Conservation (phyloP, 768 basidiomycete species). For the Gloeostereum incarnatum region DNA sequence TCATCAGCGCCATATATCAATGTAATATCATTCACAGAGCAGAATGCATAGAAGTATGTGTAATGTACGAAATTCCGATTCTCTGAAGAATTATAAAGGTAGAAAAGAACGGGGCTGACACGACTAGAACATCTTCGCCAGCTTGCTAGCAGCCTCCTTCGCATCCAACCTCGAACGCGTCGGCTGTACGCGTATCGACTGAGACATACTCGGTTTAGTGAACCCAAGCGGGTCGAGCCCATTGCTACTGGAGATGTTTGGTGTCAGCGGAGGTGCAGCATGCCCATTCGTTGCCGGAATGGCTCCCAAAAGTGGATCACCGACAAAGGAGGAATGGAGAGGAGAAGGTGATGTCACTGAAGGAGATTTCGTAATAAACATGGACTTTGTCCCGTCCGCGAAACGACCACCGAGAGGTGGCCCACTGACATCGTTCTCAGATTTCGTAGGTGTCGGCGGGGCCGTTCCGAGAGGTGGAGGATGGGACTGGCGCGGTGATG, state of each 20-base stretch:
- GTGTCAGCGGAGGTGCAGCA: conserved; percentile 9
- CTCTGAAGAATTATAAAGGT: too few species aligned
- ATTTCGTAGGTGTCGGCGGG: conserved; percentile 14
- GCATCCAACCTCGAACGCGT: conserved; percentile 73
- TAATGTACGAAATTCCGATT: too few species aligned
- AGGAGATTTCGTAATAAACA: conserved; percentile 52
- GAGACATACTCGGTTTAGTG: conserved; percentile 55
- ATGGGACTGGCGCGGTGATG: conserved; percentile 30
- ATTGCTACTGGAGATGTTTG: conserved; percentile 18
- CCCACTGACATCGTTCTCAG: conserved; percentile 19
- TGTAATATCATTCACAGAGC: too few species aligned
- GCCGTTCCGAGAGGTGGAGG: conserved; percentile 17
- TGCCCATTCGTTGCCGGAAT: background rate
- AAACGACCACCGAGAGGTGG: conserved; percentile 58
- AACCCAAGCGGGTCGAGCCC: conserved; percentile 58
- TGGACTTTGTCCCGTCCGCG: conserved; percentile 71
- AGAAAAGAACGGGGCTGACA: too few species aligned
- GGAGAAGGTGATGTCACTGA: conserved; percentile 20
- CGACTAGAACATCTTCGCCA: conserved; percentile 80
- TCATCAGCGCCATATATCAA: too few species aligned
- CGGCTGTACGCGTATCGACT: conserved; percentile 65
- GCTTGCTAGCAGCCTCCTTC: conserved; percentile 78
- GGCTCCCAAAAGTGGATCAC: conserved; percentile 17
- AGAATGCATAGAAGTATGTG: too few species aligned
- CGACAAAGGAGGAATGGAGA: conserved; percentile 23